Percentiles rank a stretch among this genome's conserved stretches.
Conservation (phyloP, 1,284 basidiomycete species). For the Veloporphyrellus conicus region DNA sequence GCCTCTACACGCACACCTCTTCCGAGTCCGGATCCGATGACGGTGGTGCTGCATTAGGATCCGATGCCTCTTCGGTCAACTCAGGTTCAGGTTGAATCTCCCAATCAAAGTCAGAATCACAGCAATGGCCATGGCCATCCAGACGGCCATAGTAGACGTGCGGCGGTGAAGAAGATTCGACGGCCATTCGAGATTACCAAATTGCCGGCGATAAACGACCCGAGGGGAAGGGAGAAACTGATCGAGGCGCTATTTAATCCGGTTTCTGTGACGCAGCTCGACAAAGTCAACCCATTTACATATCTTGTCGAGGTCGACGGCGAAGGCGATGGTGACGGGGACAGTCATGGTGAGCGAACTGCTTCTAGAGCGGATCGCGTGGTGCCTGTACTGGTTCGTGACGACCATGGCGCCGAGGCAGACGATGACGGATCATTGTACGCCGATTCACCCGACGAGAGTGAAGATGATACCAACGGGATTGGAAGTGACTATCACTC, state of each 20-base stretch:
- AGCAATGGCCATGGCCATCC: background rate
- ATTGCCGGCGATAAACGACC: constrained; percentile 50
- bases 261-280: constrained; percentile 42
- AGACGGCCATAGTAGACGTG: background rate
- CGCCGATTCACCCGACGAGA: constrained; percentile 21
- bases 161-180: constrained; percentile 19
- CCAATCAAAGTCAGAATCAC: background rate
- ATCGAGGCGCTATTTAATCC: constrained; percentile 79
- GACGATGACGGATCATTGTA: constrained; percentile 27
- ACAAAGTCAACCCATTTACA: constrained; percentile 58
- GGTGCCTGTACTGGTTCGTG: background rate
- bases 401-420: constrained; percentile 1
- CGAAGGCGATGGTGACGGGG: constrained; percentile 19
- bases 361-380: background rate
- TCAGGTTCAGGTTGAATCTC: constrained; percentile 13
- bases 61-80: constrained; percentile 23
- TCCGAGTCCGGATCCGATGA: constrained; percentile 34
- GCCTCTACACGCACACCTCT: constrained; percentile 38
- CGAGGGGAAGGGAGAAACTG: constrained; percentile 60
- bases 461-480: constrained; percentile 16
- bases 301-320: constrained; percentile 39
- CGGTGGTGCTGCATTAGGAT: constrained; percentile 26
- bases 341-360: constrained; percentile 8
- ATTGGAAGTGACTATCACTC: constrained; percentile 32
- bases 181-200: constrained; percentile 43